Conservation (phyloP, 768 basidiomycete species). For the Termitomyces sp. region DNA sequence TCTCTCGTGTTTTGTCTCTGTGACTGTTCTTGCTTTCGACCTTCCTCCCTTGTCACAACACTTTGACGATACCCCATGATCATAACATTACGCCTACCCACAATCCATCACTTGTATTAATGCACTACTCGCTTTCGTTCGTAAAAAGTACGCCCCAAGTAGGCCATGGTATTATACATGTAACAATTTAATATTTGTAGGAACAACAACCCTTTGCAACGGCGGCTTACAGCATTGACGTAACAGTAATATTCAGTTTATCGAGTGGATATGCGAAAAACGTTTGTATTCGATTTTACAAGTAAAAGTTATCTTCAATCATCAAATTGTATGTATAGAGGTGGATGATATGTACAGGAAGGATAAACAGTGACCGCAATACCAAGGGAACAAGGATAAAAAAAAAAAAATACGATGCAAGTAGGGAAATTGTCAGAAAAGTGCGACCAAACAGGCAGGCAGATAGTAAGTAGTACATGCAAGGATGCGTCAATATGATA, state of each 20-base stretch:
- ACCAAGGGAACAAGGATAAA: too few species aligned
- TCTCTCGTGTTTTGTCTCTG: background rate
- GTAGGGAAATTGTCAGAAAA: background rate
- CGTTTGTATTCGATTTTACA: too few species aligned
- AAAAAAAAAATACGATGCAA: background rate
- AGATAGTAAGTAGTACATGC: too few species aligned
- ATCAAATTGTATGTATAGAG: too few species aligned
- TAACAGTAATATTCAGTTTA: too few species aligned
- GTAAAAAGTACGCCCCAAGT: background rate
- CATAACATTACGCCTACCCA: background rate
- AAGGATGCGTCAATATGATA: too few species aligned
- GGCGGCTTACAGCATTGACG: too few species aligned
- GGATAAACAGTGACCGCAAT: too few species aligned
- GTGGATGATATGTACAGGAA: too few species aligned
- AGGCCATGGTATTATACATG: constrained; percentile 1
- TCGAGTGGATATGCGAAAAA: too few species aligned
- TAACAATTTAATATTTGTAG: background rate
- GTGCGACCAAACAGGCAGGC: background rate
- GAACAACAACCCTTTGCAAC: background rate
- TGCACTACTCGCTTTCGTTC: background rate
- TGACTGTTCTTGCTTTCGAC: background rate
- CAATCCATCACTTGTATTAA: constrained; percentile 1
- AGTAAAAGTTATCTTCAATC: too few species aligned
- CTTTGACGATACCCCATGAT: constrained; percentile 3
- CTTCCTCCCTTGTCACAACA: too few species aligned